These are phyloP conservation scores for Allium fistulosum DNA, from an alignment of 106 monocot genomes.

Conservation along the genomic window DNA sequence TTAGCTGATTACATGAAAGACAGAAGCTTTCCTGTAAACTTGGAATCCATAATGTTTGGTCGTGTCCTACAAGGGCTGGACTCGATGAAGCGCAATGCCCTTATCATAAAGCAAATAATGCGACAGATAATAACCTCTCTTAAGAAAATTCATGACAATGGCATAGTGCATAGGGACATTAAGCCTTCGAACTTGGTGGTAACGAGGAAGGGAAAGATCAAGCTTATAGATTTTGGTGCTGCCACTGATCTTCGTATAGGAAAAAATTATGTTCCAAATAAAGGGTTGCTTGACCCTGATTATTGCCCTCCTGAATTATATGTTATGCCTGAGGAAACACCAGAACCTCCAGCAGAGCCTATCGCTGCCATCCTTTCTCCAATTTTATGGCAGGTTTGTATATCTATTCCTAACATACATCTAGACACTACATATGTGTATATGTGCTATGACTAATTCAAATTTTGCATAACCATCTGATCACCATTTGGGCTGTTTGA, in stretches of 20 bases:
- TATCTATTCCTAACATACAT: neutral
- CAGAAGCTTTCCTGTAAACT: conserved; percentile 64
- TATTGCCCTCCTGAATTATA: conserved; percentile 83
- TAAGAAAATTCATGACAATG: conserved; percentile 70
- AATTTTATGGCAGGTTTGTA: conserved; percentile 74
- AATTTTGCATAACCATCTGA: too few species aligned
- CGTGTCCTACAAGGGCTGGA: conserved; percentile 64
- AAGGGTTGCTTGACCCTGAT: conserved; percentile 77
- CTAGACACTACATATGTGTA: neutral
- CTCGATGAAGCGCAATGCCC: conserved; percentile 50
- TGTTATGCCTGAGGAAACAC: conserved; percentile 91
- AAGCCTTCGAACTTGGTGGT: conserved; percentile 89
- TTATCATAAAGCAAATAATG: conserved; percentile 91
- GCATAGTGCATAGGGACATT: conserved; percentile 94
- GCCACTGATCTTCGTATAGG: conserved; percentile 93
- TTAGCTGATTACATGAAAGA: conserved; percentile 69
- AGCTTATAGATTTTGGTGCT: conserved; percentile 94
- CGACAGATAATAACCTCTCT: conserved; percentile 85
- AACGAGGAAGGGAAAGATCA: conserved; percentile 77
- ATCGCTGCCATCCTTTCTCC: conserved; percentile 91
- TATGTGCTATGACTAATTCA: too few species aligned
- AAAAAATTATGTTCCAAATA: conserved; percentile 78
- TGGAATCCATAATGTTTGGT: conserved; percentile 79
- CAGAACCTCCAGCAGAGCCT: conserved; percentile 78
- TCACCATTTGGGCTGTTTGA: too few species aligned